Evolutionary conservation across 2,329 filamentous ascomycete species (phyloP).

Genomic region (Colletotrichum spaethianum): DNA sequence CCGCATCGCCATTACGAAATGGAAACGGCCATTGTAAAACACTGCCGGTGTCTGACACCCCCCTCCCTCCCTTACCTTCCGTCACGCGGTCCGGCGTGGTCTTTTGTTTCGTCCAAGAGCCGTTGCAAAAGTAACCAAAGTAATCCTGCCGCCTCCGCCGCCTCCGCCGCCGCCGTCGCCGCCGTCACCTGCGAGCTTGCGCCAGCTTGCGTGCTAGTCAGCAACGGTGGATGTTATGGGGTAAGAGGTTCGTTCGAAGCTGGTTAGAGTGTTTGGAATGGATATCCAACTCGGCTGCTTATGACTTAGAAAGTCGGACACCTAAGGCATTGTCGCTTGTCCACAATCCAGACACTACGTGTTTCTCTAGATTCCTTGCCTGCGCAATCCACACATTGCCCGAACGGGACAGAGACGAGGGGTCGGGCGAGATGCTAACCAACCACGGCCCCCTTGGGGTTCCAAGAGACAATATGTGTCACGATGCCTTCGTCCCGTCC

Average conservation of each 20-base stretch:
- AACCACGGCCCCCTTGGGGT: background rate
- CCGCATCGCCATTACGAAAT: slow-evolving; percentile 41
- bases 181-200: slow-evolving; percentile 17
- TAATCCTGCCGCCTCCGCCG: background rate
- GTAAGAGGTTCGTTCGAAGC: background rate
- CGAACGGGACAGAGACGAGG: slow-evolving; percentile 9
- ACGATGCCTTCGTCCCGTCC: slow-evolving; percentile 12
- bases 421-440: background rate
- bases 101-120: slow-evolving; percentile 38
- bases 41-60: slow-evolving; percentile 30
- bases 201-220: slow-evolving; percentile 30
- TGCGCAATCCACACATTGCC: slow-evolving; percentile 7
- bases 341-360: background rate
- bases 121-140: background rate
- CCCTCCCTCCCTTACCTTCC: background rate
- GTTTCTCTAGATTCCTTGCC: background rate
- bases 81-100: slow-evolving; percentile 34
- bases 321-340: background rate
- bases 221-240: slow-evolving; percentile 10
- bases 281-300: background rate
- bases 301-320: background rate
- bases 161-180: slow-evolving; percentile 15
- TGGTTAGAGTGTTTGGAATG: slow-evolving; percentile 6
- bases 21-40: slow-evolving; percentile 40
- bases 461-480: slow-evolving; percentile 9